Percentiles rank a stretch among this genome's conserved stretches.
phyloP scores from a whole-genome alignment of 345 rosid species.

The Mangifera indica region DNA sequence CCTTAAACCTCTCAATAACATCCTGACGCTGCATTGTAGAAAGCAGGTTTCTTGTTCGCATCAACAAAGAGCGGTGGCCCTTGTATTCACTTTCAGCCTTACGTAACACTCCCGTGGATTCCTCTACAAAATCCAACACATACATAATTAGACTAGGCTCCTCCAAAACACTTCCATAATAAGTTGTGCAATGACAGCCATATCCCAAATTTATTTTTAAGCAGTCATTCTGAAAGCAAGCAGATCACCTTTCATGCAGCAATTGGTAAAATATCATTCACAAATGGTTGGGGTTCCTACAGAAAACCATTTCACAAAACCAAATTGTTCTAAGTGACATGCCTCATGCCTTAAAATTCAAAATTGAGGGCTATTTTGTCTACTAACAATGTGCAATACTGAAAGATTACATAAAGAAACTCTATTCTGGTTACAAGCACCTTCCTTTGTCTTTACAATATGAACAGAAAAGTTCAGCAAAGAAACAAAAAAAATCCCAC shows the following conservation, averaged over 20 bases:
- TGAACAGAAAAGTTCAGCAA: background rate
- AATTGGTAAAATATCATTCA: background rate
- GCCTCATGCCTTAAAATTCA: background rate
- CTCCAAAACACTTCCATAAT: conserved; percentile 3
- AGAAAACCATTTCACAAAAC: background rate
- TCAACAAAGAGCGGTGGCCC: conserved; percentile 81
- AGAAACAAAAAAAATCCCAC: background rate
- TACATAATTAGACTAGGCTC: conserved; percentile 13
- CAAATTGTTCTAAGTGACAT: background rate
- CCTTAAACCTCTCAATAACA: conserved; percentile 68
- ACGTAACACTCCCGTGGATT: conserved; percentile 70
- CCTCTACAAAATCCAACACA: conserved; percentile 47
- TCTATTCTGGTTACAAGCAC: background rate
- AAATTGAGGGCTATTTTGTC: background rate
- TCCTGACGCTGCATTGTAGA: conserved; percentile 94
- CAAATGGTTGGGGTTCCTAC: conserved; percentile 1
- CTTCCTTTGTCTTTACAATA: background rate
- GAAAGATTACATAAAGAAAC: background rate
- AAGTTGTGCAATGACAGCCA: conserved; percentile 1
- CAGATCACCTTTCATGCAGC: background rate
- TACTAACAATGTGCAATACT: background rate
- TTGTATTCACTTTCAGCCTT: conserved; percentile 95
- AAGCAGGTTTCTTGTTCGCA: conserved; percentile 78
- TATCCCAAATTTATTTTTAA: background rate
- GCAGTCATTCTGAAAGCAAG: conserved; percentile 1